Percentiles rank a stretch among this genome's conserved stretches.
Conservation (phyloP, 257 asterid genomes). For the Capsicum baccatum region DNA sequence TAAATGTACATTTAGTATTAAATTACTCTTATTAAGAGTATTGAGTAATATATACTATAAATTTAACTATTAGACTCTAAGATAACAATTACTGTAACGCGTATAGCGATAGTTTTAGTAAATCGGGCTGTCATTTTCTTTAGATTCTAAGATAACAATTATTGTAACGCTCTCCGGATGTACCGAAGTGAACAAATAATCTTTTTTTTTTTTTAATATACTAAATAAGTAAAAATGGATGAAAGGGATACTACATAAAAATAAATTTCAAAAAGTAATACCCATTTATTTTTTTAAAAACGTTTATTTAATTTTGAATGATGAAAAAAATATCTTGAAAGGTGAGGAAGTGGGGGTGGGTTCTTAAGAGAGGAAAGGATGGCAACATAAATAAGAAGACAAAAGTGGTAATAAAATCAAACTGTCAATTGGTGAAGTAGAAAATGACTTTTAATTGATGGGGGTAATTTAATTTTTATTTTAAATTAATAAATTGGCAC, state of each 20-base stretch:
- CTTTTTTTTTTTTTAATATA: no score
- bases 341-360: background rate
- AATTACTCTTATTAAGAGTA: no score
- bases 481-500: background rate
- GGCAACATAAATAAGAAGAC: conserved; percentile 4
- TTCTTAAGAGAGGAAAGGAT: background rate
- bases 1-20: no score
- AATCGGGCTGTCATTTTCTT: no score
- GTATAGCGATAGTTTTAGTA: no score
- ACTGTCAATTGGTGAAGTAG: conserved; percentile 10
- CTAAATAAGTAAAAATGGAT: background rate
- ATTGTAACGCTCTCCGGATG: no score
- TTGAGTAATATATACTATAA: no score
- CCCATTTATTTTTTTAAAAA: no score
- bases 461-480: background rate
- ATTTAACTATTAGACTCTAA: no score
- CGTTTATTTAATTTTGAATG: background rate
- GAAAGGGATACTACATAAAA: background rate
- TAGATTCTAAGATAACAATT: no score
- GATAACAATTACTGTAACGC: no score
- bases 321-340: background rate
- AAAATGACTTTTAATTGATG: conserved; percentile 12
- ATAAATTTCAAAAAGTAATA: no score
- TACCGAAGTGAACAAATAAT: background rate
- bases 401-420: background rate